Base-by-base conservation (phyloP, 1,139 yeast genomes). In the Arxiozyma telluris region DNA sequence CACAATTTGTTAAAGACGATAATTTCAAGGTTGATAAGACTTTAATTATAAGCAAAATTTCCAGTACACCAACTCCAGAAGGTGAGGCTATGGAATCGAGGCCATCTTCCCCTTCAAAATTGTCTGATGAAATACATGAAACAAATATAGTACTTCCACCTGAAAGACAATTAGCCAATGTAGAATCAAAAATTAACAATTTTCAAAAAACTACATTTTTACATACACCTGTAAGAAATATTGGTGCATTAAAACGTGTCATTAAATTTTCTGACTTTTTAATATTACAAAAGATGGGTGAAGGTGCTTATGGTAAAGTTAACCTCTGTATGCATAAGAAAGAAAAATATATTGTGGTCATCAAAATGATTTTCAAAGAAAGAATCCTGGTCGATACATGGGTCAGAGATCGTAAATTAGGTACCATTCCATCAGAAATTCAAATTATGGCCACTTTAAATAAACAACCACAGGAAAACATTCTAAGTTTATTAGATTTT, bases 261-360 rank as follows among this genome's bases (percentile, higher is more conserved):
- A 88, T 88, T 67, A 81, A 81, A 58, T 79, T 88, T 59, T 67
- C 77, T 0, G 96, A 90, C 66, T 93, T 88, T 64, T 71, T 73
- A 4, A 79, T 87, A 0, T 54, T 88, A 48, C 85, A 87, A 65
- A 82, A 84, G 58, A 81, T 93, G 83, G 98, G 98, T 0, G 95
- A 87, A 68, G 98, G 98, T 47, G 97, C 98, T 0, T 93, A 91
- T 65, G 98, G 98, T 18, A 87, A 88, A 64, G 98, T 93, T 23
- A 83, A 86, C 22, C 75, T 90, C 41, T 96, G 90, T 11, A 80
- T 79, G 64, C 87, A 86, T 64, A 80, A 78, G 49, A 75, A 77
- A 25, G 62, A 67, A 18, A 71, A 71, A 12, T 84, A 87, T 65
- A 80, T 77, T 57, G 83, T 90, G 43, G 90, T 91, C 17, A 79